phyloP scores from a whole-genome alignment of 805 yeast genomes.

The Hanseniaspora nectarophila region DNA sequence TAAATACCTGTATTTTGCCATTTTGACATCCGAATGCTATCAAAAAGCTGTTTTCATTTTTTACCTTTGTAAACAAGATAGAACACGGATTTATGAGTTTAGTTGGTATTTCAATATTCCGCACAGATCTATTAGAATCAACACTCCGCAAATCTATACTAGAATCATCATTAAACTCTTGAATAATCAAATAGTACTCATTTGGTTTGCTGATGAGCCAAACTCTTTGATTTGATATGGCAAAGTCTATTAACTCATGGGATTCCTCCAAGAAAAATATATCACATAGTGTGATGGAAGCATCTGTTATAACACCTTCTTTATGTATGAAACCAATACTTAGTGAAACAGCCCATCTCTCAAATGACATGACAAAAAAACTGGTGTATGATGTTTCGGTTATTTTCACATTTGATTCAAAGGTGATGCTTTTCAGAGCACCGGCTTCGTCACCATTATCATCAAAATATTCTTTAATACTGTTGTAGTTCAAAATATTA shows the following conservation, averaged over 20 bases:
- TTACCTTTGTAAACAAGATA: neutral
- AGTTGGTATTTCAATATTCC: neutral
- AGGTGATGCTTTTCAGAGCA: neutral
- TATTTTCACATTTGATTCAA: neutral
- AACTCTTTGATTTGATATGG: neutral
- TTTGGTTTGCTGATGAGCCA: neutral
- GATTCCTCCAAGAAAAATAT: neutral
- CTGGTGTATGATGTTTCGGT: neutral
- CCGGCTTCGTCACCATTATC: neutral
- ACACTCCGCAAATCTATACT: no score
- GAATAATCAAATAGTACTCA: neutral
- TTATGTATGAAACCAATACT: neutral
- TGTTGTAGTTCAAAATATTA: neutral
- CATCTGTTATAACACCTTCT: neutral
- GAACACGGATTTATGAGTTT: neutral
- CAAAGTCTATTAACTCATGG: neutral
- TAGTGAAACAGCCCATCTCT: neutral
- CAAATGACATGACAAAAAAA: neutral
- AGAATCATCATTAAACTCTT: no score
- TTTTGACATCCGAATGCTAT: neutral
- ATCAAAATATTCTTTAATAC: neutral
- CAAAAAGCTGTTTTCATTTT: neutral
- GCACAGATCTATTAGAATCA: no score
- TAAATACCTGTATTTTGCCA: neutral
- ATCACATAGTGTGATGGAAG: neutral